Evolutionary conservation across 2,329 filamentous ascomycete species (phyloP), one percentile per base, ranked within the genome.

Genomic region (Aspergillus vadensis): DNA sequence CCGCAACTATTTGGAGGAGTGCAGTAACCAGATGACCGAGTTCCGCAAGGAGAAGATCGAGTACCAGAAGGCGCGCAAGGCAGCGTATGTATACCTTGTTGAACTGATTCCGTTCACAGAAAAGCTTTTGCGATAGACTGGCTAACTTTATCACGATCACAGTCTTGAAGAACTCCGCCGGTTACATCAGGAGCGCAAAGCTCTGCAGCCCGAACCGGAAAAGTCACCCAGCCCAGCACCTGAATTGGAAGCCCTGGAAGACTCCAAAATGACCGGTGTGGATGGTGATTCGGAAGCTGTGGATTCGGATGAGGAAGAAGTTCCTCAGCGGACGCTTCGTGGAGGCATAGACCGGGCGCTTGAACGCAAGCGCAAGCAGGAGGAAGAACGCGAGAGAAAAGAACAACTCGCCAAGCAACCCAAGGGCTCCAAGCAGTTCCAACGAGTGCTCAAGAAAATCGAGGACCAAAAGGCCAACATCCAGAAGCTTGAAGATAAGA

Each of bases 21-120:
- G 93, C 77, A 92, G 90, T 65, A 91, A 94, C 71, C 91, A 92
- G 57, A 97, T 98, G 93, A 99, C 95, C 1, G 87, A 88, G 57
- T 92, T 96, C 71, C 88, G 95, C 53, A 99, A 99, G 76, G 91
- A 96, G 73, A 97, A 97, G 80, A 97, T 97, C 63, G 91, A 96
- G 66, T 90, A 88, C 77, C 94, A 98, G 77, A 86, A 92, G 65
- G 86, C 90, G 67, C 88, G 90, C 65, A 89, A 88, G 74, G 77
- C 80, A 66, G 77, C 81, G 81, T 85, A 79, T 78, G 84, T 81
- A 55, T 21, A 36, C 19, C 12, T n/a, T 39, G 23, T 15, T 14
- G 9, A 15, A 5, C 12, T 36, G 32, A 14, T 36, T 36, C 12
- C 32, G 10, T 36, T 36, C 15, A 12, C 12, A 6, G 5, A 5